phyloP scores from a whole-genome alignment of 2,329 filamentous ascomycete species.

The Sporothrix pseudoabietina region DNA sequence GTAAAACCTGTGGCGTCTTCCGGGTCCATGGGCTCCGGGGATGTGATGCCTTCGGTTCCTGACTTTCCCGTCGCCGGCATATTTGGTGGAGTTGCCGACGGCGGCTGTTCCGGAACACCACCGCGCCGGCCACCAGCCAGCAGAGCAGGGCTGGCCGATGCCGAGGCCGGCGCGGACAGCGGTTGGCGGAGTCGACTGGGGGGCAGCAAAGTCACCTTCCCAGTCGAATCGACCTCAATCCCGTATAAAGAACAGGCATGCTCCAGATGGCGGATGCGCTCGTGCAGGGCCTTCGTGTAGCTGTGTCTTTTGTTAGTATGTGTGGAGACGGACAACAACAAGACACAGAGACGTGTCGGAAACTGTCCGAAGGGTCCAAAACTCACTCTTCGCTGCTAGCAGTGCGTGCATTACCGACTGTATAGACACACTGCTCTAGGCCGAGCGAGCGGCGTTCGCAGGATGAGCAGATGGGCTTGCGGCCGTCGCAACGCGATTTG shows the following conservation, averaged over 20 bases:
- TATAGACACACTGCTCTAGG: slow-evolving; percentile 32
- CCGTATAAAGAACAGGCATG: slow-evolving; percentile 29
- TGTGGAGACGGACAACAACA: not conserved
- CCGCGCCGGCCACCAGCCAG: not conserved
- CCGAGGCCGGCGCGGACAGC: not conserved
- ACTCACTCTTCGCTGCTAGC: slow-evolving; percentile 31
- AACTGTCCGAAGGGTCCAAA: not conserved
- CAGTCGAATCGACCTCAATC: slow-evolving; percentile 23
- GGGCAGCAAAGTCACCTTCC: not conserved
- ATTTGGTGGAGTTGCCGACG: not conserved
- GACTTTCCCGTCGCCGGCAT: not conserved
- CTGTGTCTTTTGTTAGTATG: not conserved
- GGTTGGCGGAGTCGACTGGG: not conserved
- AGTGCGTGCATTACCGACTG: slow-evolving; percentile 27
- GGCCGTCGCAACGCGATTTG: slow-evolving; percentile 48
- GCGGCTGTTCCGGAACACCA: not conserved
- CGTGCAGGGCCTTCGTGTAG: slow-evolving; percentile 32
- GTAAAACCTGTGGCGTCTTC: slow-evolving; percentile 27
- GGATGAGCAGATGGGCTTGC: slow-evolving; percentile 49
- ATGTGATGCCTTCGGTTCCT: not conserved
- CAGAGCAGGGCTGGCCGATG: not conserved
- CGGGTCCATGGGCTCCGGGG: slow-evolving; percentile 19
- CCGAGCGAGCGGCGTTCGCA: slow-evolving; percentile 42
- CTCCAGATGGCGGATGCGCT: slow-evolving; percentile 31
- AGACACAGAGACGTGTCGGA: not conserved